phyloP scores from a whole-genome alignment of 495 filamentous ascomycete genomes.

The Hypoxylon trugodes region DNA sequence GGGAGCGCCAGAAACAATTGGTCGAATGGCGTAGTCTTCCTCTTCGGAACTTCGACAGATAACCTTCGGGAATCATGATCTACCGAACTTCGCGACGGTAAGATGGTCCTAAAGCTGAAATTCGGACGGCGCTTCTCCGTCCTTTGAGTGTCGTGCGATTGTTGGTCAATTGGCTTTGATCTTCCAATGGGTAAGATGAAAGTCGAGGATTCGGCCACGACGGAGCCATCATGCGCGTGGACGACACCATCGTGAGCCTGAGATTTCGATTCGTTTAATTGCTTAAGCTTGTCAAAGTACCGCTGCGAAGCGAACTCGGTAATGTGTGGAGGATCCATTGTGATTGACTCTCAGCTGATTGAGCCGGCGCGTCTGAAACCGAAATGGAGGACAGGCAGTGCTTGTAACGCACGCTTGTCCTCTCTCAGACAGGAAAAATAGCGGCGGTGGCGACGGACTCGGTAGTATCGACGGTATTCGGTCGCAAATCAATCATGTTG shows the following conservation, averaged over 20 bases:
- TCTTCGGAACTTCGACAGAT: conserved; percentile 34
- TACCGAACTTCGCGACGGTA: conserved; percentile 40
- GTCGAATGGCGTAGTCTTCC: conserved; percentile 51
- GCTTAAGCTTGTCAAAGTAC: conserved; percentile 60
- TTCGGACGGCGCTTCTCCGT: conserved; percentile 47
- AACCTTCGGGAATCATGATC: conserved; percentile 41
- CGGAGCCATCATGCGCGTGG: conserved; percentile 33
- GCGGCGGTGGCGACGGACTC: conserved; percentile 41
- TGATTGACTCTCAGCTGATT: conserved; percentile 31
- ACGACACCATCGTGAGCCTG: conserved; percentile 38
- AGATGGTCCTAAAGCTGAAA: conserved; percentile 42
- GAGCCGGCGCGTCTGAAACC: conserved; percentile 32
- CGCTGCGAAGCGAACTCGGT: conserved; percentile 67
- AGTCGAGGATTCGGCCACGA: conserved; percentile 36
- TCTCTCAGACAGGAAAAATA: conserved; percentile 47
- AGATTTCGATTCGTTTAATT: conserved; percentile 44
- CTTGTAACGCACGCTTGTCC: conserved; percentile 45
- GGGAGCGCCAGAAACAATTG: conserved; percentile 60
- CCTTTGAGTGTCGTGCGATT: conserved; percentile 37
- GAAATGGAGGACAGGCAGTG: conserved; percentile 39
- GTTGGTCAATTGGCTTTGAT: conserved; percentile 39
- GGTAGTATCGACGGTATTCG: conserved; percentile 43
- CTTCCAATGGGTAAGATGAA: conserved; percentile 56
- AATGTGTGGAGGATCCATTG: conserved; percentile 63
- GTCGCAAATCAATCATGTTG: conserved; percentile 59